phyloP scores from a whole-genome alignment of 768 basidiomycete genomes.

The Naganishia antarctica region DNA sequence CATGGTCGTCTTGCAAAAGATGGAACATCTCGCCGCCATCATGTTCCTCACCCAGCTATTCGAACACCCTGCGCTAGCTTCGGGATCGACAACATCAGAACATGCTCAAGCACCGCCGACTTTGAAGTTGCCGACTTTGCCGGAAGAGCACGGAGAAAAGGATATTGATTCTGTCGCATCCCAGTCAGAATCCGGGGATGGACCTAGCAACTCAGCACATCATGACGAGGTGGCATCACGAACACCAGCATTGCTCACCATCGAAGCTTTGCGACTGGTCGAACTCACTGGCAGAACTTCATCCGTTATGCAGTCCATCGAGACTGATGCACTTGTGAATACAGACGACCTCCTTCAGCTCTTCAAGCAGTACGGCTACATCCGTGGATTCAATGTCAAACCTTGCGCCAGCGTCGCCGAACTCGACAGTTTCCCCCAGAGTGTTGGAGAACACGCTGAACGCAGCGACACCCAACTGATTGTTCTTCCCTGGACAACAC shows the following conservation, averaged over 20 bases:
- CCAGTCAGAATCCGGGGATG: constrained; percentile 32
- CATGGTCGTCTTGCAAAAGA: constrained; percentile 79
- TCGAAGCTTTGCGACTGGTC: constrained; percentile 60
- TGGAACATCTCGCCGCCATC: constrained; percentile 81
- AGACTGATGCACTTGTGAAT: constrained; percentile 48
- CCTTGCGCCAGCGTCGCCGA: constrained; percentile 70
- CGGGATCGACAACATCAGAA: not conserved
- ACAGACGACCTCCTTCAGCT: constrained; percentile 62
- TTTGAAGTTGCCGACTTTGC: constrained; percentile 11
- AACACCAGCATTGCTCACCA: constrained; percentile 8
- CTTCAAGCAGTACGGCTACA: constrained; percentile 45
- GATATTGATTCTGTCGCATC: constrained; percentile 33
- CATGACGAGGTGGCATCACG: not conserved
- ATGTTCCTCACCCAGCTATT: constrained; percentile 86
- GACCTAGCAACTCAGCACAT: constrained; percentile 17
- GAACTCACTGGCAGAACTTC: constrained; percentile 85
- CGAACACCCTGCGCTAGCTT: constrained; percentile 49
- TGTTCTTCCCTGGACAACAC: constrained; percentile 71
- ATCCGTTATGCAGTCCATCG: constrained; percentile 74
- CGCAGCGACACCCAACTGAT: constrained; percentile 65
- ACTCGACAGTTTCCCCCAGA: constrained; percentile 65
- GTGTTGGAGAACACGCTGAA: constrained; percentile 61
- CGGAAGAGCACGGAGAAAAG: constrained; percentile 21
- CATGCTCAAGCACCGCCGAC: constrained; percentile 13
- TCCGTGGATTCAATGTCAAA: constrained; percentile 57